Evolutionary conservation across 192 early-diverging fungal species (phyloP), one percentile per base, ranked within the genome.

Genomic region (Gaertneriomyces semiglobifer): DNA sequence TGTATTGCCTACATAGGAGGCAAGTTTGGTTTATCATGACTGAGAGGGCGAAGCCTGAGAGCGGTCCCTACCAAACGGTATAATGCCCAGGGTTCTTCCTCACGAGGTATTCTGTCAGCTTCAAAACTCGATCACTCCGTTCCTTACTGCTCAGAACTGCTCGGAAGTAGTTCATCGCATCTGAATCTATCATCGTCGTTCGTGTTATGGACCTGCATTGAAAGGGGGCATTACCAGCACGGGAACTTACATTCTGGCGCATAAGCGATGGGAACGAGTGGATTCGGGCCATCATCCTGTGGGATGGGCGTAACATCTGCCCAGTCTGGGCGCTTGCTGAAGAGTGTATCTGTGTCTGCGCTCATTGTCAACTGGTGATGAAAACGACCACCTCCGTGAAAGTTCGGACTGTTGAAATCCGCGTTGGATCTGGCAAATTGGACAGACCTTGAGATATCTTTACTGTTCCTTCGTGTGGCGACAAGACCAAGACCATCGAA

Each of bases 61-160:
- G 44, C 20, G 45, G 7, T 10, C 20, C 74, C 4, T 77, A 90
- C 97, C 98, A 99, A 12, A 92, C 86, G 33, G 92, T 93, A 73
- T 98, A 99, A 81, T 98, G 95, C 1, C 90, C 89, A 7, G 98
- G 90, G 73, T 95, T 97, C 55, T 86, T 65, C 19, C 85, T 70
- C 55, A 99, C 87, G 53, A 97, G 91, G 39, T 80, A 78, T 58
- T 78, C 77, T 1, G 93, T 96, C 55, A 99, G 77, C 7, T 87
- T 77, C 53, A 96, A 80, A 12, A 90, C 96, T 18, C 98, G 82
- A 51, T 88, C 72, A 3, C 86, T 89, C 42, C 79, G 70, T 76
- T 99, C 98, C 52, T 88, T 74, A n/a, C 70, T 68, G 41, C 68
- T 65, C 48, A 84, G 76, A 43, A 94, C 79, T 0, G 94, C 94